Conservation (phyloP, 2,329 filamentous ascomycete species). For the Aspergillus transmontanensis region DNA sequence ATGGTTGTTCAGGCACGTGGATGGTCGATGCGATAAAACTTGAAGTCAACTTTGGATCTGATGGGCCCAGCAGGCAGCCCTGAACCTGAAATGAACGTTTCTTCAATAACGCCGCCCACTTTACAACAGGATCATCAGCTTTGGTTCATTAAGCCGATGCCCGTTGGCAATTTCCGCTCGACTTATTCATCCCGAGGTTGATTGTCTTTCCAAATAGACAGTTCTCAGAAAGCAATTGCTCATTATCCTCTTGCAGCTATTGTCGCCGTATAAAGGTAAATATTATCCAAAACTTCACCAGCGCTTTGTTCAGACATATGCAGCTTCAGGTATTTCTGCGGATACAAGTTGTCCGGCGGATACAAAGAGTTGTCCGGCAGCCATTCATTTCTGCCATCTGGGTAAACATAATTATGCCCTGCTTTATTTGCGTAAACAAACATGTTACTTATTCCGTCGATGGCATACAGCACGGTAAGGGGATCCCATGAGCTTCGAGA, state of each 20-base stretch:
- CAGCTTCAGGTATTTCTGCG: neutral
- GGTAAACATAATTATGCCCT: constrained; percentile 8
- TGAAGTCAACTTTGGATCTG: neutral
- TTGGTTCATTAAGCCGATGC: neutral
- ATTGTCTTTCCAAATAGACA: too few species aligned
- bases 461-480: constrained; percentile 9
- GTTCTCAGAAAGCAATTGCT: too few species aligned
- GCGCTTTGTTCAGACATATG: neutral
- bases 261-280: neutral
- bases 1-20: neutral
- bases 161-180: too few species aligned
- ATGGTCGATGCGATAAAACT: neutral
- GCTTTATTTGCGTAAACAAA: constrained; percentile 2
- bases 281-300: neutral
- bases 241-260: neutral
- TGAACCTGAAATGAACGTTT: neutral
- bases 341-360: neutral
- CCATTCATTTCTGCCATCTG: constrained; percentile 12
- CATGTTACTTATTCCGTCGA: constrained; percentile 1
- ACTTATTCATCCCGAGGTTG: too few species aligned
- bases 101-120: neutral
- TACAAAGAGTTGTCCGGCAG: neutral
- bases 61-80: neutral
- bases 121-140: neutral
- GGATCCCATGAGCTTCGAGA: constrained; percentile 11